Percentiles rank a stretch among this genome's conserved stretches.
phyloP scores from a whole-genome alignment of 192 early-diverging fungal genomes.

The Coemansia sp. region DNA sequence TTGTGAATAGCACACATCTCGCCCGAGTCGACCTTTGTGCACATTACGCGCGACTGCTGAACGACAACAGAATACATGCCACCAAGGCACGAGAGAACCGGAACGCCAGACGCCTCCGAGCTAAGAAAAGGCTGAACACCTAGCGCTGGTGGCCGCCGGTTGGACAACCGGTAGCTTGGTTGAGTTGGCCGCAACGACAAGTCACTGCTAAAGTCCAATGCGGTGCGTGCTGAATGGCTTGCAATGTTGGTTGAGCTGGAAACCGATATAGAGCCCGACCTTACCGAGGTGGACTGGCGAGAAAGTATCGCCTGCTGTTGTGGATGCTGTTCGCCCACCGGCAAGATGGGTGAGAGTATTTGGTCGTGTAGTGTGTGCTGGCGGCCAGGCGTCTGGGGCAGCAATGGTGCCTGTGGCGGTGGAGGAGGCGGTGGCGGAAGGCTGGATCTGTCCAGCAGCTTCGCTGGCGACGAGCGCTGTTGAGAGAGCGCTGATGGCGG shows the following conservation, averaged over 20 bases:
- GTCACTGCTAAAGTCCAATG: constrained; percentile 36
- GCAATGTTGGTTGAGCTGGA: constrained; percentile 2
- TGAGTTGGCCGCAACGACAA: constrained; percentile 27
- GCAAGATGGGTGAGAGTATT: neutral
- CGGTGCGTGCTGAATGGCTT: constrained; percentile 30
- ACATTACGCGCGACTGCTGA: constrained; percentile 46
- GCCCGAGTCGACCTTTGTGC: constrained; percentile 46
- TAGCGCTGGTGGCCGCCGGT: constrained; percentile 38
- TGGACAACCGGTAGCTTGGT: constrained; percentile 24
- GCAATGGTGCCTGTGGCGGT: neutral
- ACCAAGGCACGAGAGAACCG: constrained; percentile 36
- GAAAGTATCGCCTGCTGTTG: neutral
- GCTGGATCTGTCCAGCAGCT: constrained; percentile 1
- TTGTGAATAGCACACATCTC: constrained; percentile 52
- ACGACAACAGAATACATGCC: constrained; percentile 35
- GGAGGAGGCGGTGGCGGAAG: constrained; percentile 20
- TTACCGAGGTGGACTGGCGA: constrained; percentile 1
- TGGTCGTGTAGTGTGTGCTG: neutral
- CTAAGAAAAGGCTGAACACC: constrained; percentile 44
- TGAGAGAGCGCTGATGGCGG: neutral
- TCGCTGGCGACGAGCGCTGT: neutral
- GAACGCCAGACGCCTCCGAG: constrained; percentile 14
- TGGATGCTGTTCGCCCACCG: neutral
- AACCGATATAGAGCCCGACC: constrained; percentile 7
- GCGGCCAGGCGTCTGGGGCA: neutral